Evolutionary conservation across 768 basidiomycete species (phyloP).

Genomic region (Sporobolomyces roseus): DNA sequence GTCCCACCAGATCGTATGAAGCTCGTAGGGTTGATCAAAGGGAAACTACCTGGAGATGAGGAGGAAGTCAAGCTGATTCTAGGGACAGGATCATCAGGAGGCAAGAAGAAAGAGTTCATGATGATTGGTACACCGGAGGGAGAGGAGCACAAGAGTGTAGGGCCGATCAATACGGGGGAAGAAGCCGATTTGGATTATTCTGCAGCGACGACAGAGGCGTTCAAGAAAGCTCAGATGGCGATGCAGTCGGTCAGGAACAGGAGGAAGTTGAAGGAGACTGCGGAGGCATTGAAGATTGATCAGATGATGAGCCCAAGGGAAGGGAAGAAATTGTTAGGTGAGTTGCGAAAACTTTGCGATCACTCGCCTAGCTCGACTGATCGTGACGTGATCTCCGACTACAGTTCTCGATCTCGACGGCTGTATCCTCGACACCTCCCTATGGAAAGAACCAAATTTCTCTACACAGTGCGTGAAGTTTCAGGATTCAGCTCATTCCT

Average conservation of each 20-base stretch:
- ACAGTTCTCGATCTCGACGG: conserved; percentile 34
- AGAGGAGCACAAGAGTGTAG: conserved; percentile 70
- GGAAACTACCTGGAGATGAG: conserved; percentile 73
- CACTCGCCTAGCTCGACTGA: no score
- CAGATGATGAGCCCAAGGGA: conserved; percentile 66
- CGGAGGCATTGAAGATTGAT: conserved; percentile 62
- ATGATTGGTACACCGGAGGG: conserved; percentile 76
- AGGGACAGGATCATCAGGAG: not conserved
- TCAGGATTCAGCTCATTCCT: not conserved
- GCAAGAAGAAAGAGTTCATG: conserved; percentile 56
- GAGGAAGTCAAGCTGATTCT: no score
- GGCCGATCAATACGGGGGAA: conserved; percentile 61
- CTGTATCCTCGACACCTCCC: conserved; percentile 42
- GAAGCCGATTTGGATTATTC: conserved; percentile 79
- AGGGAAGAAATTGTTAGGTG: conserved; percentile 69
- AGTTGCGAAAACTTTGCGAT: not conserved
- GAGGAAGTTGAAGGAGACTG: conserved; percentile 71
- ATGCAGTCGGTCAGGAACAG: conserved; percentile 74
- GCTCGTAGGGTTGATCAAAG: conserved; percentile 76
- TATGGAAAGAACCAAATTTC: conserved; percentile 11
- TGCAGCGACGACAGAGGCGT: conserved; percentile 47
- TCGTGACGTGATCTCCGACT: no score
- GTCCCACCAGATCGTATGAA: conserved; percentile 84
- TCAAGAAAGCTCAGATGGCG: conserved; percentile 54
- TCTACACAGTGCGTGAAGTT: conserved; percentile 5